These are phyloP conservation scores for Pseudoperonospora humuli DNA, from an alignment of 352 stramenopile genomes.

Conservation along the genomic window DNA sequence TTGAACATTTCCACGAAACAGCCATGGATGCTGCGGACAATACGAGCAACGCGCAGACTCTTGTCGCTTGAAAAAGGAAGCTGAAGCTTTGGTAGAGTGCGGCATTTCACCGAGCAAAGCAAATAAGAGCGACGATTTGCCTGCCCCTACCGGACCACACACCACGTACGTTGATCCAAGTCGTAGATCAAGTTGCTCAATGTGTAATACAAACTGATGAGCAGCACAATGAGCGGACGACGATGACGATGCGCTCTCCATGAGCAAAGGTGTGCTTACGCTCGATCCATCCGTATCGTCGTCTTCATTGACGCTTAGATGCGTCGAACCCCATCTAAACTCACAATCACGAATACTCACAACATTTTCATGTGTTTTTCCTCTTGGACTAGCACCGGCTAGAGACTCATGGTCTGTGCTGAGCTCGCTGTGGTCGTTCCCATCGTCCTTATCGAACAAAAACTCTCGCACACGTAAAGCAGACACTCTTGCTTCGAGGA, in stretches of 20 bases:
- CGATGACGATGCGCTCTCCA: conserved; percentile 2
- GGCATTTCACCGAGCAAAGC: conserved; percentile 95
- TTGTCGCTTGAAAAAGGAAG: not conserved
- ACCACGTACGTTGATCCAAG: conserved; percentile 48
- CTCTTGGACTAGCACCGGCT: not conserved
- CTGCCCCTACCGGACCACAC: conserved; percentile 87
- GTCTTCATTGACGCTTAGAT: not conserved
- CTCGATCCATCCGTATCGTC: conserved; percentile 1
- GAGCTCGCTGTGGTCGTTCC: too few relatives aligned
- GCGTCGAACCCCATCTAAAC: conserved; percentile 17
- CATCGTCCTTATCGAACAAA: conserved; percentile 37
- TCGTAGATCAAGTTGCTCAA: conserved; percentile 38
- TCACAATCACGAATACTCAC: conserved; percentile 21
- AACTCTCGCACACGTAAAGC: conserved; percentile 65
- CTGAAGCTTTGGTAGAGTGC: not conserved
- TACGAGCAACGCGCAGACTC: conserved; percentile 34
- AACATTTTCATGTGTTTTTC: conserved; percentile 1
- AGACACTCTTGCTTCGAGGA: conserved; percentile 82
- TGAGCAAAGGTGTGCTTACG: conserved; percentile 16
- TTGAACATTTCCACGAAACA: conserved; percentile 53
- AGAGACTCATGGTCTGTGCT: not conserved
- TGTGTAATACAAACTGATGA: conserved; percentile 32
- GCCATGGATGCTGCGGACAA: conserved; percentile 69
- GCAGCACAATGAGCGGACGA: too few relatives aligned
- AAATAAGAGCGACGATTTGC: conserved; percentile 94